A percentile compares a stretch with the other conserved stretches of the same genome.
phyloP scores from a whole-genome alignment of 2,329 filamentous ascomycete genomes.

The Calonectria ilicicola region DNA sequence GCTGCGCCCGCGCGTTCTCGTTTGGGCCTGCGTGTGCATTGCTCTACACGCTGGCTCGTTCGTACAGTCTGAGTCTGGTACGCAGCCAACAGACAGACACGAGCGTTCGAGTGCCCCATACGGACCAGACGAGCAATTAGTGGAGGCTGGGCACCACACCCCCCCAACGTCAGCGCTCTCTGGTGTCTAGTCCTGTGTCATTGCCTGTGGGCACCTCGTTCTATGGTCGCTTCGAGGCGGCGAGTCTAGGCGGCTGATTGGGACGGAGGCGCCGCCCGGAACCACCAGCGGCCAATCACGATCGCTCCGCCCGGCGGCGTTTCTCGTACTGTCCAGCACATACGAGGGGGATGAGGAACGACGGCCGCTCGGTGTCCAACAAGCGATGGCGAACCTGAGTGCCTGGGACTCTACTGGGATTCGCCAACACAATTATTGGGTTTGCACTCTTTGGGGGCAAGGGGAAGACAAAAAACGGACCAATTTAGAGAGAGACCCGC shows the following conservation, averaged over 20 bases:
- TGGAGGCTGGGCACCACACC: slow-evolving; percentile 13
- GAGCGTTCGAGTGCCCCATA: neutral
- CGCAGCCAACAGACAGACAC: neutral
- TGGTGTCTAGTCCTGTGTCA: neutral
- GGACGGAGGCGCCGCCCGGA: slow-evolving; percentile 17
- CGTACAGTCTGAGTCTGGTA: neutral
- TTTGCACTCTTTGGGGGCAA: slow-evolving; percentile 10
- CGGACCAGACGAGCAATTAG: neutral
- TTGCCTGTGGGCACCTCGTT: neutral
- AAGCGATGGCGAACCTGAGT: slow-evolving; percentile 18
- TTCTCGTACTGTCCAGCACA: slow-evolving; percentile 18
- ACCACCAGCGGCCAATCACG: slow-evolving; percentile 13
- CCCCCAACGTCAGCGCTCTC: neutral
- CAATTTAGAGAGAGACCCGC: slow-evolving; percentile 19
- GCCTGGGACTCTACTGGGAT: slow-evolving; percentile 15
- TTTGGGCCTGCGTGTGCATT: neutral
- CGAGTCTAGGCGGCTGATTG: slow-evolving; percentile 14
- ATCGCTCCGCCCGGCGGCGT: neutral
- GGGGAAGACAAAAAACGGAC: slow-evolving; percentile 1
- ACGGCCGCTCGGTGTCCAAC: neutral
- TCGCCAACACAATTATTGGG: slow-evolving; percentile 11
- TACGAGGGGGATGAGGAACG: neutral
- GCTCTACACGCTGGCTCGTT: neutral
- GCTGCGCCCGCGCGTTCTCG: slow-evolving; percentile 12
- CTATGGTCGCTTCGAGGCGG: slow-evolving; percentile 13